Percentiles rank a stretch among this genome's conserved stretches.
These are phyloP conservation scores for Neonectria punicea DNA, from an alignment of 2,329 filamentous ascomycete genomes.

Conservation along the genomic window DNA sequence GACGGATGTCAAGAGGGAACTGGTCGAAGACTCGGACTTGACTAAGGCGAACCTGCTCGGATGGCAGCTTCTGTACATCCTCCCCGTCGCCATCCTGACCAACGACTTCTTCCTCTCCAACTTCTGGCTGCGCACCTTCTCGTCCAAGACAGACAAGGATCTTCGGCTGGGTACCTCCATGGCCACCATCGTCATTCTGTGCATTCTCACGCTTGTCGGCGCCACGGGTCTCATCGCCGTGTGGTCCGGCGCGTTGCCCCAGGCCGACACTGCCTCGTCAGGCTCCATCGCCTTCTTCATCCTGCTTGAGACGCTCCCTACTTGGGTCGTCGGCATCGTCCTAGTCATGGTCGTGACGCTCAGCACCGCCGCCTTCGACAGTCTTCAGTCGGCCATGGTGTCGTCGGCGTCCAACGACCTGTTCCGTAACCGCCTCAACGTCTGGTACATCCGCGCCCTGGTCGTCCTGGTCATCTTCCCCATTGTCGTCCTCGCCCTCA, in stretches of 20 bases:
- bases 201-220: constrained; percentile 79
- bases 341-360: constrained; percentile 83
- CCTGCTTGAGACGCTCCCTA: constrained; percentile 76
- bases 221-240: constrained; percentile 78
- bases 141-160: constrained; percentile 81
- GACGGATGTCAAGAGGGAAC: constrained; percentile 74
- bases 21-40: constrained; percentile 75
- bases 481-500: constrained; percentile 77
- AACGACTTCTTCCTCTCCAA: constrained; percentile 89
- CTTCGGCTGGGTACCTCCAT: constrained; percentile 79
- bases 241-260: constrained; percentile 78
- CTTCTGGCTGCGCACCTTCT: constrained; percentile 87
- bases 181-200: constrained; percentile 71
- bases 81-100: constrained; percentile 82
- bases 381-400: constrained; percentile 84
- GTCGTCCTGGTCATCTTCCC: constrained; percentile 81
- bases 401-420: constrained; percentile 86
- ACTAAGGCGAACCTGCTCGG: constrained; percentile 77
- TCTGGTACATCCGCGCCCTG: constrained; percentile 76
- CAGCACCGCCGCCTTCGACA: constrained; percentile 83
- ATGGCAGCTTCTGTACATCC: constrained; percentile 88
- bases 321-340: constrained; percentile 84
- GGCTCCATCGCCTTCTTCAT: constrained; percentile 80
- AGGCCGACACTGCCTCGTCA: constrained; percentile 64
- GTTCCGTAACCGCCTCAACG: constrained; percentile 82